Evolutionary conservation across 2,329 filamentous ascomycete species (phyloP), one percentile per base, ranked within the genome.

Genomic region (Neonectria faginata): DNA sequence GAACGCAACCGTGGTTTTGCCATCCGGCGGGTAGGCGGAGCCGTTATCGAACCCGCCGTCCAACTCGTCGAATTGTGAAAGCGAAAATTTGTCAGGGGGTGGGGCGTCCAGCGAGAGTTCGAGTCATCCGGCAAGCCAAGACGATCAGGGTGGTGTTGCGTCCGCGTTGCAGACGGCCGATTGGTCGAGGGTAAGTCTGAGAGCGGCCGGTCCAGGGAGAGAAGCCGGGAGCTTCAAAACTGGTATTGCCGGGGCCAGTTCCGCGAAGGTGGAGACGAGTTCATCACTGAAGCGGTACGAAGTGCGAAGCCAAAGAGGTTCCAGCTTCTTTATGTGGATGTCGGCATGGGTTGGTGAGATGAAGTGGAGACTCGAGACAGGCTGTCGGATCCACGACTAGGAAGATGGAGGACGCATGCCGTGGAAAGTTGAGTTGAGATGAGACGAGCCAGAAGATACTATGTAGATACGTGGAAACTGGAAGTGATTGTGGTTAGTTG

Each of bases 51-150:
- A 36, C 36, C 27, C 45, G 33, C 53, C 9, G 54, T 29, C 27
- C 45, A 58, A 58, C 18, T 33, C n/a, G 11, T 42, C 25, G 44
- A 48, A 25, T 57, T 55, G 27, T 27, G 27, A 51, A 33, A 44
- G 10, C 2, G 25, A 45, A 42, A 16, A 33, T 56, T 60, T 66
- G 64, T 66, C 64, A 66, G 31, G 59, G 10, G n/a, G 64, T 56
- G 57, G 64, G 64, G 22, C 41, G 1, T 22, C 2, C 8, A 31
- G 33, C 14, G 54, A 48, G 44, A 42, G 18, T 55, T 63, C 64
- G 64, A 66, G 64, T 66, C 64, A 66, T 66, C 59, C 60, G 64
- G 64, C 44, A 29, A 54, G 59, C 48, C 45, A 53, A 27, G 39
- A 27, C 20, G 47, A 45, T 20, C 18, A 44, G 18, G 27, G 42